Conservation (phyloP, 225 moss, liverwort and hornwort genomes). For the Takakia lepidozioides region DNA sequence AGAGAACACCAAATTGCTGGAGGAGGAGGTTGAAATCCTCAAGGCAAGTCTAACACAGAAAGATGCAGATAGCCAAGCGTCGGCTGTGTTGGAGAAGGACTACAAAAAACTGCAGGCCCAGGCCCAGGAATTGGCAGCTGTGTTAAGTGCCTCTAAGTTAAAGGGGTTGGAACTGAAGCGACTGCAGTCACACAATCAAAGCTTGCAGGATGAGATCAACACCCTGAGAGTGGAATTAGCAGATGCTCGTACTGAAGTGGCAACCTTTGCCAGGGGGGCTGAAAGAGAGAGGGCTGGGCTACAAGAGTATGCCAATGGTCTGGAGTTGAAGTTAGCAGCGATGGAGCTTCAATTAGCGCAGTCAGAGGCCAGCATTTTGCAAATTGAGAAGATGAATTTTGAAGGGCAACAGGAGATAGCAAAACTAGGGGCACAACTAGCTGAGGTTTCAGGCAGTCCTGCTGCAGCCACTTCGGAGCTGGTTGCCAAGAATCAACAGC, state of each 20-base stretch:
- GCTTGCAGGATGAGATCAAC: slow-evolving; percentile 57
- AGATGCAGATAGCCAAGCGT: slow-evolving; percentile 30
- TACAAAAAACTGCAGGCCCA: slow-evolving; percentile 38
- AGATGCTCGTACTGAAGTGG: slow-evolving; percentile 42
- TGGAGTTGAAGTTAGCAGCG: slow-evolving; percentile 57
- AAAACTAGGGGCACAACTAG: slow-evolving; percentile 26
- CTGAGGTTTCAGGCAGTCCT: slow-evolving; percentile 19
- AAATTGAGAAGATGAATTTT: slow-evolving; percentile 36
- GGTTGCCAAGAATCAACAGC: slow-evolving; percentile 22
- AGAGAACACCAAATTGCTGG: slow-evolving; percentile 48
- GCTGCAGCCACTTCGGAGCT: slow-evolving; percentile 8
- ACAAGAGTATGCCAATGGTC: slow-evolving; percentile 48
- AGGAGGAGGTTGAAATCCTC: slow-evolving; percentile 42
- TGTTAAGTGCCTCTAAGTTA: slow-evolving; percentile 27
- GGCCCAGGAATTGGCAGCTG: slow-evolving; percentile 32
- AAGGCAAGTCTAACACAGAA: slow-evolving; percentile 36
- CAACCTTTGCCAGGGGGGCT: slow-evolving; percentile 20
- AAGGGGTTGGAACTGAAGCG: slow-evolving; percentile 23
- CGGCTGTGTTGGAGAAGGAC: slow-evolving; percentile 41
- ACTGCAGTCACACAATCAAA: slow-evolving; percentile 34
- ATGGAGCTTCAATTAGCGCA: slow-evolving; percentile 53
- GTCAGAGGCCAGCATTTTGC: slow-evolving; percentile 28
- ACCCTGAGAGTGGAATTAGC: slow-evolving; percentile 33
- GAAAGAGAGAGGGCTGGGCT: slow-evolving; percentile 37
- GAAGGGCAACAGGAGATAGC: slow-evolving; percentile 52